These are phyloP conservation scores for Paulownia fortunei DNA, from an alignment of 257 asterid genomes.

Conservation along the genomic window DNA sequence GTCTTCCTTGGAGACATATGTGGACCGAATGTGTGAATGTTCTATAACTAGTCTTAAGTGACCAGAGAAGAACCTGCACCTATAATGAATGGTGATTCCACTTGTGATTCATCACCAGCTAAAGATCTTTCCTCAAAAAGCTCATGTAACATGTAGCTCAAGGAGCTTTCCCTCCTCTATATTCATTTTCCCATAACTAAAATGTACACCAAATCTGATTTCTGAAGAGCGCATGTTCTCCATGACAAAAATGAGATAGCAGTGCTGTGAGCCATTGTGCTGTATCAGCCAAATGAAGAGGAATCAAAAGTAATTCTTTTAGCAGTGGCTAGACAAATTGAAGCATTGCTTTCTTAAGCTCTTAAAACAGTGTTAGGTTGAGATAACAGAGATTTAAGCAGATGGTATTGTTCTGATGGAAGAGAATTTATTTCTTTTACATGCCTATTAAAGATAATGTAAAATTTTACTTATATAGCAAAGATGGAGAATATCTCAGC, in stretches of 20 bases:
- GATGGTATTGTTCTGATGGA: slow-evolving; percentile 1
- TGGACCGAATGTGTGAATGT: not conserved
- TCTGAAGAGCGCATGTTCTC: not conserved
- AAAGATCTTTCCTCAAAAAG: not conserved
- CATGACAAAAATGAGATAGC: not conserved
- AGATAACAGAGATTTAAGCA: not conserved
- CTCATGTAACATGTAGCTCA: not conserved
- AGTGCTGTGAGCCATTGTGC: not conserved
- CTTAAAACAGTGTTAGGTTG: not conserved
- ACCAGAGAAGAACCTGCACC: not conserved
- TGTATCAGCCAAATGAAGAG: slow-evolving; percentile 7
- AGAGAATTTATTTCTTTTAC: not conserved
- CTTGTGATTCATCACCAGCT: not conserved
- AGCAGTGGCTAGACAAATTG: slow-evolving; percentile 15
- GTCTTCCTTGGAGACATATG: not conserved
- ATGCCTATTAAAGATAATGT: not conserved
- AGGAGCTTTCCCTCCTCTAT: not conserved
- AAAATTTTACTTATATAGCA: not conserved
- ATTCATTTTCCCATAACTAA: not conserved
- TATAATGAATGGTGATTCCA: not conserved
- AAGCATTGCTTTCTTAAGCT: slow-evolving; percentile 19
- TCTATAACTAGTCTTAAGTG: not conserved
- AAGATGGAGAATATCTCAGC: not conserved
- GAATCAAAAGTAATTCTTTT: not conserved
- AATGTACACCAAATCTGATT: not conserved